Conservation (phyloP, 768 basidiomycete species). For the Nidula microcarpa region DNA sequence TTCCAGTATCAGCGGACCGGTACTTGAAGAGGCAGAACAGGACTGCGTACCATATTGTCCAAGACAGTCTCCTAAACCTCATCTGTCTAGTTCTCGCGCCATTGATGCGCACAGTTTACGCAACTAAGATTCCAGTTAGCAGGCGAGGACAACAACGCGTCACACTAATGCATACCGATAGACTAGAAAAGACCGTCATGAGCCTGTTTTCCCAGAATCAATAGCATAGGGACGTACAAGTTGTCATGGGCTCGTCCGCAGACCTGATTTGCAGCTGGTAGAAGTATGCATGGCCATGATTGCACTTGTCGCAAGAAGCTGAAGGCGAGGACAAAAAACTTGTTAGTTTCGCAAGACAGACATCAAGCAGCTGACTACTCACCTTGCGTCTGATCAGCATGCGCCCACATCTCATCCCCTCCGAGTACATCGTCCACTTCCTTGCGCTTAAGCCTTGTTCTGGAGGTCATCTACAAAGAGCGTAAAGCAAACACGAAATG, state of each 20-base stretch:
- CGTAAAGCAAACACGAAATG: neutral
- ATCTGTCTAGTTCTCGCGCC: conserved; percentile 57
- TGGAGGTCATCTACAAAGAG: conserved; percentile 75
- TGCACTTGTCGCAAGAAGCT: conserved; percentile 77
- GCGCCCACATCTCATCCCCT: conserved; percentile 90
- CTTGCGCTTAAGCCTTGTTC: conserved; percentile 84
- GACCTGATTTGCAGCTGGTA: conserved; percentile 95
- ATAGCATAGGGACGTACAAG: conserved; percentile 33
- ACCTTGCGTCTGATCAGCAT: conserved; percentile 88
- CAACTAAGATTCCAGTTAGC: conserved; percentile 36
- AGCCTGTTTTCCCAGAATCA: neutral
- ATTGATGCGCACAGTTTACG: conserved; percentile 59
- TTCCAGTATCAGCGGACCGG: too few relatives aligned
- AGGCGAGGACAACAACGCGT: neutral
- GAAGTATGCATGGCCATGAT: conserved; percentile 83
- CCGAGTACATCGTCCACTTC: conserved; percentile 94
- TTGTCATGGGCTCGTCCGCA: conserved; percentile 90
- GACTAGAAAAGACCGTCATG: conserved; percentile 30
- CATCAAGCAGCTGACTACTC: conserved; percentile 28
- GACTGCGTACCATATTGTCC: too few relatives aligned
- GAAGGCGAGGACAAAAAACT: neutral
- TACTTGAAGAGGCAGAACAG: too few relatives aligned
- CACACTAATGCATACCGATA: conserved; percentile 47
- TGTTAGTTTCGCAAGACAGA: neutral
- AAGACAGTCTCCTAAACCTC: too few relatives aligned